These are phyloP conservation scores for Blumeriella jaapii DNA, from an alignment of 2,329 filamentous ascomycete genomes.

Conservation along the genomic window DNA sequence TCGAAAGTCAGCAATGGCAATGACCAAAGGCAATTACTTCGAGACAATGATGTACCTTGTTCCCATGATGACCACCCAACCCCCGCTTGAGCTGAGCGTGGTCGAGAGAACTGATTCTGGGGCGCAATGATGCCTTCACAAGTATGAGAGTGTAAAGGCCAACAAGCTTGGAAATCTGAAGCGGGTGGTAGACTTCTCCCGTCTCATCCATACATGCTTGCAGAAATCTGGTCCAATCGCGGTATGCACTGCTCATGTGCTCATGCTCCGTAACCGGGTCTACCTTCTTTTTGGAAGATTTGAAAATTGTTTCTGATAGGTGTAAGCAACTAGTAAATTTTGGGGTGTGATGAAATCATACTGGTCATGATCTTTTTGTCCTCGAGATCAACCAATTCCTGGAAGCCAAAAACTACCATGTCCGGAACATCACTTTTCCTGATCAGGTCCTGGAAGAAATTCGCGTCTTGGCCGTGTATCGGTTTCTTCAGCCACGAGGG, in stretches of 20 bases:
- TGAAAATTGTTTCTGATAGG: conserved; percentile 63
- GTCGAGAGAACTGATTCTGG: conserved; percentile 65
- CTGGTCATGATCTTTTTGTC: conserved; percentile 97
- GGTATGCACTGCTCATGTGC: conserved; percentile 94
- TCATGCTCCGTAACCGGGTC: conserved; percentile 60
- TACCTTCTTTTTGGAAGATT: conserved; percentile 64
- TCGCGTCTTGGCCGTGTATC: conserved; percentile 56
- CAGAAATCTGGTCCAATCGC: conserved; percentile 89
- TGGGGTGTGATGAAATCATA: conserved; percentile 22
- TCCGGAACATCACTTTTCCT: conserved; percentile 70
- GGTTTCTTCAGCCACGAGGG: conserved; percentile 52
- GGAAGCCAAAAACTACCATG: conserved; percentile 90
- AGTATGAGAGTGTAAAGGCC: conserved; percentile 95
- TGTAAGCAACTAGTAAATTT: conserved; percentile 23
- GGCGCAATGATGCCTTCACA: conserved; percentile 67
- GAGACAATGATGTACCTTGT: no score
- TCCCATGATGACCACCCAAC: conserved; percentile 89
- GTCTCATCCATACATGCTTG: conserved; percentile 72
- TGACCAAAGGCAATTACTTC: no score
- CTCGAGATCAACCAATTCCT: conserved; percentile 95
- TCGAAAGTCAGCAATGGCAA: conserved; percentile 8
- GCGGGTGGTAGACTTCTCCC: conserved; percentile 69
- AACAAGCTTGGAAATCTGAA: conserved; percentile 84
- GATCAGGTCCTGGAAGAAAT: conserved; percentile 73
- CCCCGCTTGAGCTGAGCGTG: conserved; percentile 86